phyloP scores from a whole-genome alignment of 768 basidiomycete species.

The Leccinellum luteum region DNA sequence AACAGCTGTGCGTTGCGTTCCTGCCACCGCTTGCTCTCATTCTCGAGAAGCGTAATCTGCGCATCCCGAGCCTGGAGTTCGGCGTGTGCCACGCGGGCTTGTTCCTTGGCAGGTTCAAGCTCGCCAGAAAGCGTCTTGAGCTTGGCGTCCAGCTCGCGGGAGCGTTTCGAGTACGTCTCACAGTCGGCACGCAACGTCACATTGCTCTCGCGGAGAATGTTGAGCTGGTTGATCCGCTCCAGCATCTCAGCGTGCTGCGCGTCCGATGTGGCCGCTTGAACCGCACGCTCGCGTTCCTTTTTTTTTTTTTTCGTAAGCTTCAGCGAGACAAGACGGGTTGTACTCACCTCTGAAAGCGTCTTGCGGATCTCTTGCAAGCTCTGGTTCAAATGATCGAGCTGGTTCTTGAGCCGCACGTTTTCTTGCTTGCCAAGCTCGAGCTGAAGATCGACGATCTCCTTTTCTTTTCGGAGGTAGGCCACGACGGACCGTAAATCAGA shows the following conservation, averaged over 20 bases:
- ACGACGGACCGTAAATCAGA: conserved; percentile 77
- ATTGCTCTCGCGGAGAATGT: conserved; percentile 85
- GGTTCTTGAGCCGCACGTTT: conserved; percentile 66
- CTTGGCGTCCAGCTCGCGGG: conserved; percentile 63
- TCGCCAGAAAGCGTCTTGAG: conserved; percentile 56
- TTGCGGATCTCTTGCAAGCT: conserved; percentile 67
- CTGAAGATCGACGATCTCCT: conserved; percentile 88
- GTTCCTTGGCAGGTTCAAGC: conserved; percentile 73
- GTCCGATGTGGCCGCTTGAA: conserved; percentile 66
- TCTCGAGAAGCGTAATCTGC: conserved; percentile 69
- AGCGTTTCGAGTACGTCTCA: conserved; percentile 66
- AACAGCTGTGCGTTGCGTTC: conserved; percentile 78
- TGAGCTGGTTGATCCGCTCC: conserved; percentile 84
- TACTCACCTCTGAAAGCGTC: conserved; percentile 65
- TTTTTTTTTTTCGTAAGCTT: background rate
- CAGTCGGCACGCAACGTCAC: conserved; percentile 77
- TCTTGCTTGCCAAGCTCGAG: conserved; percentile 79
- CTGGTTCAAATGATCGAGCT: conserved; percentile 71
- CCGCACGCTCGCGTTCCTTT: conserved; percentile 75
- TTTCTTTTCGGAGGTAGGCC: conserved; percentile 82
- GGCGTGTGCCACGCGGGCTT: conserved; percentile 61
- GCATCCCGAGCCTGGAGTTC: conserved; percentile 70
- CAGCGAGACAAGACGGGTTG: background rate
- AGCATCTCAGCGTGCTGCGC: conserved; percentile 82
- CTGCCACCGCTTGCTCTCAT: conserved; percentile 80